phyloP scores from a whole-genome alignment of 139 green algal species.

The Desmodesmus armatus region DNA sequence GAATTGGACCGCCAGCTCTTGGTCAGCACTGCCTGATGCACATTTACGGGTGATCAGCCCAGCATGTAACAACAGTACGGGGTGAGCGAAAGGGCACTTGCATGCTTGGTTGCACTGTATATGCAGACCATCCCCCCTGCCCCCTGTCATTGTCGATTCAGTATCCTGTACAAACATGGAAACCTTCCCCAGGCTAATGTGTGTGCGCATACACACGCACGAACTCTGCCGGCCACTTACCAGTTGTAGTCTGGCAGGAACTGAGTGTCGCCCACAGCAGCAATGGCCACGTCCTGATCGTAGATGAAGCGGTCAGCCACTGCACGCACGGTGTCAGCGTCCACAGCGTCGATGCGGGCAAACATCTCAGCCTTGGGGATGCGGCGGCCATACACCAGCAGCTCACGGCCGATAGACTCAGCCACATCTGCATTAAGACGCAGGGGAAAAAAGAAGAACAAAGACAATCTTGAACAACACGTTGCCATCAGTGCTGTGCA shows the following conservation, averaged over 20 bases:
- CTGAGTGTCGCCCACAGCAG: slow-evolving; percentile 90
- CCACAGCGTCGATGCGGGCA: slow-evolving; percentile 96
- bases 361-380: slow-evolving; percentile 97
- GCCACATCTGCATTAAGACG: slow-evolving; percentile 70
- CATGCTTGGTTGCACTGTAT: no score
- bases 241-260: slow-evolving; percentile 97
- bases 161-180: neutral
- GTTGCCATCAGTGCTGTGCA: no score
- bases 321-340: slow-evolving; percentile 83
- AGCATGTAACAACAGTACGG: no score
- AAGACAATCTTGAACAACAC: neutral
- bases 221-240: no score
- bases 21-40: no score
- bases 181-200: neutral
- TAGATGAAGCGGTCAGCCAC: slow-evolving; percentile 93
- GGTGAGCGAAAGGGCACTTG: no score
- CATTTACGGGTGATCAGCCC: no score
- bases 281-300: slow-evolving; percentile 92
- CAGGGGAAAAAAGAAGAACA: neutral
- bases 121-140: neutral
- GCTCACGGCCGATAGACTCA: slow-evolving; percentile 95
- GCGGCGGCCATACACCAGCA: slow-evolving; percentile 95
- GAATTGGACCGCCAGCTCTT: no score
- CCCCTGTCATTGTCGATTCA: neutral
- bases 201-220: neutral